These are phyloP conservation scores for Pyricularia grisea DNA, from an alignment of 2,329 filamentous ascomycete genomes.

Conservation along the genomic window DNA sequence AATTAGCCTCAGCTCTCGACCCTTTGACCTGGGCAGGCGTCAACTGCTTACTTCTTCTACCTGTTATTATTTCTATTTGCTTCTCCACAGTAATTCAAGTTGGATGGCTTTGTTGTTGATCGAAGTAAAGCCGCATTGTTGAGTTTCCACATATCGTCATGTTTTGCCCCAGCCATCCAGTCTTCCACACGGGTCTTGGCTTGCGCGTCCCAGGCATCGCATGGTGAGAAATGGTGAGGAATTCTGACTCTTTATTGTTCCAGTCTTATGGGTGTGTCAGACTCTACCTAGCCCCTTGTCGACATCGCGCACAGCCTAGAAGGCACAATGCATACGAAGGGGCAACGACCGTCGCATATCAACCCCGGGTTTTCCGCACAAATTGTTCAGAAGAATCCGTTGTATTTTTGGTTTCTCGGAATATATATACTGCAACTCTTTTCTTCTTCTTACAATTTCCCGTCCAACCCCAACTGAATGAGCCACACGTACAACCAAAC, in stretches of 20 bases:
- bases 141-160: neutral
- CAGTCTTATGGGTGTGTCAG: neutral
- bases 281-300: neutral
- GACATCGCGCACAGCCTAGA: neutral
- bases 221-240: neutral
- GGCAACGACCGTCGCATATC: neutral
- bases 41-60: neutral
- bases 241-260: neutral
- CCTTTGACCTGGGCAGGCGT: neutral
- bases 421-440: neutral
- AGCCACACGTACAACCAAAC: neutral
- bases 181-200: neutral
- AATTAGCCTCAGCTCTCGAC: neutral
- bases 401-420: neutral
- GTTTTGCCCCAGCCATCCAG: neutral
- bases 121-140: neutral
- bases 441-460: neutral
- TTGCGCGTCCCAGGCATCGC: neutral
- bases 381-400: neutral
- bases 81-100: neutral
- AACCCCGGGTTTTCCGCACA: neutral
- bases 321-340: neutral
- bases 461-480: neutral
- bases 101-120: neutral
- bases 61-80: neutral